A percentile compares a stretch with the other conserved stretches of the same genome.
phyloP scores from a whole-genome alignment of 176 grass and related monocot species.

The Olyra latifolia region DNA sequence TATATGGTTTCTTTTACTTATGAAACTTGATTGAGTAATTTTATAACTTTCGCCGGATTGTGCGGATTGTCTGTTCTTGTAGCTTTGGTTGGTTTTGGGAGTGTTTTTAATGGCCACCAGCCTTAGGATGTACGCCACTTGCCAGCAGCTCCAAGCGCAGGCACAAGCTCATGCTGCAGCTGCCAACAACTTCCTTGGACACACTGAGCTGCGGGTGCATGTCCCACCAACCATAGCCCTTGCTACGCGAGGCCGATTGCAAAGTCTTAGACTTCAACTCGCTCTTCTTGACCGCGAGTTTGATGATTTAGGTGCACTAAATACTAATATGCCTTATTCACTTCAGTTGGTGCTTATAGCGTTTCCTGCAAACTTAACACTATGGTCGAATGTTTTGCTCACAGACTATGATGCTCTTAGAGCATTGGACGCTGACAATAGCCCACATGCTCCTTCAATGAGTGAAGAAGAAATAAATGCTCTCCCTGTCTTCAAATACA shows the following conservation, averaged over 20 bases:
- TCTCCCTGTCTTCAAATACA: conserved; percentile 92
- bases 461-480: conserved; percentile 98
- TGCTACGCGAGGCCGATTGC: conserved; percentile 74
- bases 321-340: background rate
- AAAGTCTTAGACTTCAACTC: conserved; percentile 89
- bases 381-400: conserved; percentile 24
- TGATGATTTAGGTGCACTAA: conserved; percentile 83
- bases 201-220: conserved; percentile 80
- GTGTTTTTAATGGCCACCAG: conserved; percentile 83
- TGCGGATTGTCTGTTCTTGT: conserved; percentile 12
- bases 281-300: conserved; percentile 93
- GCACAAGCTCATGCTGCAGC: conserved; percentile 70
- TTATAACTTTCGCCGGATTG: conserved; percentile 29
- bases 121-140: conserved; percentile 88
- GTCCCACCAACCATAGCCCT: conserved; percentile 74
- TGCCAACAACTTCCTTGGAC: conserved; percentile 67
- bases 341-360: background rate
- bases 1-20: conserved; percentile 1
- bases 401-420: conserved; percentile 95
- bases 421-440: conserved; percentile 77
- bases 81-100: conserved; percentile 93
- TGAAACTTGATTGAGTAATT: conserved; percentile 1
- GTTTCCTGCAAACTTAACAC: conserved; percentile 19
- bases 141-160: conserved; percentile 87
- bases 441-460: conserved; percentile 77